Percentiles rank a stretch among this genome's conserved stretches.
These are phyloP conservation scores for Boletus subparvulus DNA, from an alignment of 768 basidiomycete species.

Conservation along the genomic window DNA sequence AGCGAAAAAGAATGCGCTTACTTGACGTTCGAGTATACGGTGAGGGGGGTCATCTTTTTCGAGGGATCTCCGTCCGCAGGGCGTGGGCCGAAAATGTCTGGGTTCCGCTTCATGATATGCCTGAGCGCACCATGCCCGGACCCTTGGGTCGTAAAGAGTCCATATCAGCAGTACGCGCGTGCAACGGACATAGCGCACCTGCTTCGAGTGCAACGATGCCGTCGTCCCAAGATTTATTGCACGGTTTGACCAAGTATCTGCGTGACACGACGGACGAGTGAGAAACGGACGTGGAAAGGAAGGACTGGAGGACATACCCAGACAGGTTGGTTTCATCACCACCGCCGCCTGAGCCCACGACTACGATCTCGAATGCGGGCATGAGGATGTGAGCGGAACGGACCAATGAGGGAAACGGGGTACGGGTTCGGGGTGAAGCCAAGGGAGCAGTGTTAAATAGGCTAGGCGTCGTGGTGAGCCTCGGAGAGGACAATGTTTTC, in stretches of 20 bases:
- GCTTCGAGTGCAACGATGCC: conserved; percentile 87
- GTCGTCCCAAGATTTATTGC: conserved; percentile 65
- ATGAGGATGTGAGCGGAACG: conserved; percentile 22
- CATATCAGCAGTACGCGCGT: not conserved
- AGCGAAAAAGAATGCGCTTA: conserved; percentile 7
- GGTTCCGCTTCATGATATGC: conserved; percentile 55
- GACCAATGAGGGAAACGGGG: not conserved
- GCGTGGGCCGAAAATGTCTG: conserved; percentile 48
- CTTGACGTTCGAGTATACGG: conserved; percentile 36
- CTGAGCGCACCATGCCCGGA: conserved; percentile 82
- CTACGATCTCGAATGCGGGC: conserved; percentile 67
- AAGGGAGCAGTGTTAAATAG: not conserved
- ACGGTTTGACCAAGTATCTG: conserved; percentile 88
- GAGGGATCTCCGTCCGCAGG: conserved; percentile 9
- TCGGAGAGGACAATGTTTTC: not conserved
- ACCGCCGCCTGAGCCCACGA: conserved; percentile 85
- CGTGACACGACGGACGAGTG: conserved; percentile 9
- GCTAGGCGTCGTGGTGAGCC: not conserved
- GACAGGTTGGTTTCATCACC: conserved; percentile 88
- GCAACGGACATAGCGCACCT: conserved; percentile 43
- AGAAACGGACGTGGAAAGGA: not conserved
- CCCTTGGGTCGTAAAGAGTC: conserved; percentile 42
- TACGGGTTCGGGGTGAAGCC: not conserved
- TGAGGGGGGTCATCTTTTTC: conserved; percentile 22
- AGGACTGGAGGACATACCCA: conserved; percentile 50